Percentiles rank a stretch among this genome's conserved stretches.
phyloP scores from a whole-genome alignment of 805 yeast genomes.

The Metschnikowia noctiluminum region DNA sequence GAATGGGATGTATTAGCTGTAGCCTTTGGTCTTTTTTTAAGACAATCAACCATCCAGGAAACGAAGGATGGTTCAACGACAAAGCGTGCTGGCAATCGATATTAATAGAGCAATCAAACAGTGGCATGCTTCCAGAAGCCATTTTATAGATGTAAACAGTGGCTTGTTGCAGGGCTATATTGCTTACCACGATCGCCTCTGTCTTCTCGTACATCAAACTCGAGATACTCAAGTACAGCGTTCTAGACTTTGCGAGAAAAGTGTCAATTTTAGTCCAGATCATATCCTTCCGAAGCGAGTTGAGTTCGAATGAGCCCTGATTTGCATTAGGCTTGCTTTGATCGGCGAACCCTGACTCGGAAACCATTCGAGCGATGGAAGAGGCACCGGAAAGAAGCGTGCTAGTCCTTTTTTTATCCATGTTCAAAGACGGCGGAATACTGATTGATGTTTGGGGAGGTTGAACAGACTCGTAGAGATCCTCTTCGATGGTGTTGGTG shows the following conservation, averaged over 20 bases:
- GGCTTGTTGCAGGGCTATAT: constrained; percentile 39
- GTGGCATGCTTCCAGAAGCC: constrained; percentile 29
- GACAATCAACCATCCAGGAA: constrained; percentile 46
- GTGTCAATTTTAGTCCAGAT: constrained; percentile 61
- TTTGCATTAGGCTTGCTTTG: constrained; percentile 18
- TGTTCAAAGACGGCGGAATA: constrained; percentile 26
- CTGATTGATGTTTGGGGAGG: constrained; percentile 3
- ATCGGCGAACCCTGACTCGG: constrained; percentile 32
- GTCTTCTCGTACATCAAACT: constrained; percentile 46
- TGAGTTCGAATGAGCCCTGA: constrained; percentile 15
- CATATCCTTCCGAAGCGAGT: constrained; percentile 57
- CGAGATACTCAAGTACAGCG: constrained; percentile 31
- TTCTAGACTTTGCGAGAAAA: constrained; percentile 29
- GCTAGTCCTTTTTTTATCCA: constrained; percentile 44
- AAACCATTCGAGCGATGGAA: constrained; percentile 44
- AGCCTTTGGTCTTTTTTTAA: constrained; percentile 35
- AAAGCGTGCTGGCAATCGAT: constrained; percentile 25
- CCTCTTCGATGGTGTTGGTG: constrained; percentile 42
- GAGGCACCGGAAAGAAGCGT: constrained; percentile 41
- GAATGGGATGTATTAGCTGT: constrained; percentile 53
- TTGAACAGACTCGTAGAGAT: constrained; percentile 15
- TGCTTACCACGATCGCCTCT: constrained; percentile 60
- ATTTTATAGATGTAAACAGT: constrained; percentile 50
- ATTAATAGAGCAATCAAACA: constrained; percentile 17
- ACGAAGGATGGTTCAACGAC: constrained; percentile 30